Evolutionary conservation across 2,329 filamentous ascomycete species (phyloP), one percentile per base, ranked within the genome.

Genomic region (Exserohilum rostratum): DNA sequence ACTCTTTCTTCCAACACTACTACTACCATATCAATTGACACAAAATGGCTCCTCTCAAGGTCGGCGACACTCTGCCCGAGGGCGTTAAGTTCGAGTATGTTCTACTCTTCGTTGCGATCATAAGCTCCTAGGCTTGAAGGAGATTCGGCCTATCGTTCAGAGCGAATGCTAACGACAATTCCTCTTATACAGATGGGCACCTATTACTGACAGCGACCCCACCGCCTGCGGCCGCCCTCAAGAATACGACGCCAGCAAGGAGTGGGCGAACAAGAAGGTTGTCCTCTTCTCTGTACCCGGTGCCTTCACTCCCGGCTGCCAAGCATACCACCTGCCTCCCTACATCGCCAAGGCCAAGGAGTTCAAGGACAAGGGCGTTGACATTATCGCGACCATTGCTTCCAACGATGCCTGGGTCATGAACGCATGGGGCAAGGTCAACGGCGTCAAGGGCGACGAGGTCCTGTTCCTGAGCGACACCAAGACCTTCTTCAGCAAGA

Each of bases 391-490:
- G 64, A 86, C 95, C 71, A 88, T 96, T 70, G 90, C 91, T 56
- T 88, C 81, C 81, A 96, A 96, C 78, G 92, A 96, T 78, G 81
- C 87, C 61, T 96, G 83, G 73, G 91, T 96, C 76, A 93, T 93
- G 90, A 88, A 86, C 68, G 91, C 90, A 50, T 95, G 90, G 90
- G 89, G 87, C 78, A 96, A 96, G 85, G 91, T 91, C 71, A 93
- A 96, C 79, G 83, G 83, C 48, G 82, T 93, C 71, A 87, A 85
- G 71, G 86, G 87, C 61, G 88, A 93, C 66, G 83, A 85, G 68
- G 85, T 89, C 67, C 82, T 95, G 67, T 95, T 96, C 82, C 84
- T 91, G 71, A 87, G 86, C 67, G 91, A 96, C 76, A 78, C 80
- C 58, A 85, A 86, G 64, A 83, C 85, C 64, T 85, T 85, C 70